Percentiles rank a stretch among this genome's conserved stretches.
phyloP scores from a whole-genome alignment of 257 asterid genomes.

The Nicotiana paniculata region DNA sequence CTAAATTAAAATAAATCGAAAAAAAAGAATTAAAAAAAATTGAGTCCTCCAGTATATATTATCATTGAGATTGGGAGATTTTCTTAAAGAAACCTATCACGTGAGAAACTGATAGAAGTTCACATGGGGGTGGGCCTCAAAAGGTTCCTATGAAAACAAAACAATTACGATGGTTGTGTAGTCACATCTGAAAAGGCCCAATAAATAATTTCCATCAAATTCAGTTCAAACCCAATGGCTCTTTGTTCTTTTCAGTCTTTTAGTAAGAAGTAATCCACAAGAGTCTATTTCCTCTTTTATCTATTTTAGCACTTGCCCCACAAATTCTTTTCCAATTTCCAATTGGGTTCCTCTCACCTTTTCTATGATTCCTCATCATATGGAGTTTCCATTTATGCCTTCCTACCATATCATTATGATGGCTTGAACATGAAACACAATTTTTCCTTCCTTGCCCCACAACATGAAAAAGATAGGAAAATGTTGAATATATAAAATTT shows the following conservation, averaged over 20 bases:
- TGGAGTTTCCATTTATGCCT: neutral
- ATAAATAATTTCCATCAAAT: slow-evolving; percentile 7
- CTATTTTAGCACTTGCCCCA: slow-evolving; percentile 9
- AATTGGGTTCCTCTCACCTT: neutral
- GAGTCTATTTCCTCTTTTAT: neutral
- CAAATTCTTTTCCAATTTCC: slow-evolving; percentile 12
- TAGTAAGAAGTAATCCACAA: neutral
- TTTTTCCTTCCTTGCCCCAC: neutral
- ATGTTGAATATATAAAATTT: neutral
- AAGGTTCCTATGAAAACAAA: neutral
- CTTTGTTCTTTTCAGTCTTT: neutral
- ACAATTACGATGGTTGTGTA: slow-evolving; percentile 14
- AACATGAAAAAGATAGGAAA: neutral
- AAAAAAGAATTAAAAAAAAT: neutral
- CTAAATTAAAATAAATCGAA: neutral
- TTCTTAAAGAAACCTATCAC: slow-evolving; percentile 16
- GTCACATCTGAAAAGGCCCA: slow-evolving; percentile 31
- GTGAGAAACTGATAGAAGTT: slow-evolving; percentile 21
- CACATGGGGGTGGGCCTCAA: slow-evolving; percentile 40
- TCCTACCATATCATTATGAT: neutral
- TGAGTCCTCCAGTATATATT: neutral
- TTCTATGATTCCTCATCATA: neutral
- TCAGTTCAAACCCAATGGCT: neutral
- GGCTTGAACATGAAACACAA: neutral
- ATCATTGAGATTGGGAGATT: neutral